Evolutionary conservation across 345 rosid genomes (phyloP).

Genomic region (Gossypioides kirkii): DNA sequence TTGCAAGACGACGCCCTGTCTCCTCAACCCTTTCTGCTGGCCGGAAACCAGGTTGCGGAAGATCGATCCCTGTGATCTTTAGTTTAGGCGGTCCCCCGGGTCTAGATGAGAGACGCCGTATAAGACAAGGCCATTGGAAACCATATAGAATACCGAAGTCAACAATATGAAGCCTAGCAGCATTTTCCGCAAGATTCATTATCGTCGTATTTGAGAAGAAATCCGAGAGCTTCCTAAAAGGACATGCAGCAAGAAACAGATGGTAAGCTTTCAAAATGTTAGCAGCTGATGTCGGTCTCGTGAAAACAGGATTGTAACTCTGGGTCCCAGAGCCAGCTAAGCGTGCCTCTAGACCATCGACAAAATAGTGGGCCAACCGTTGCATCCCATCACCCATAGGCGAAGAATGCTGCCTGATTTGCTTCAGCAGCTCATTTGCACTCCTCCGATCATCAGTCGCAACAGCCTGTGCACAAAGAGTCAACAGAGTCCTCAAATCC

Average conservation of each 20-base stretch:
- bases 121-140: conserved; percentile 63
- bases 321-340: conserved; percentile 45
- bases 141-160: conserved; percentile 60
- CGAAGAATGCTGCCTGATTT: conserved; percentile 44
- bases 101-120: conserved; percentile 40
- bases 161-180: conserved; percentile 44
- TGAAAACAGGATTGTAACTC: conserved; percentile 26
- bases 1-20: conserved; percentile 39
- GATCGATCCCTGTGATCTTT: conserved; percentile 50
- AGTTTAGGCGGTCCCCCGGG: conserved; percentile 49
- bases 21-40: conserved; percentile 58
- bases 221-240: conserved; percentile 40
- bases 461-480: conserved; percentile 57
- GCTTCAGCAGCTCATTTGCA: conserved; percentile 36
- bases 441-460: conserved; percentile 35
- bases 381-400: conserved; percentile 44
- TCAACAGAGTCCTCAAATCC: conserved; percentile 49
- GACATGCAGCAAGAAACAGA: conserved; percentile 42
- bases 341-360: conserved; percentile 42
- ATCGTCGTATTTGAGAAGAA: conserved; percentile 49
- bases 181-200: conserved; percentile 39
- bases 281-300: conserved; percentile 40
- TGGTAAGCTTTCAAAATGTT: conserved; percentile 53
- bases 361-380: conserved; percentile 41
- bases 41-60: conserved; percentile 56